Conservation (phyloP, 2,329 filamentous ascomycete genomes). For the Tolypocladium ophioglossoides region DNA sequence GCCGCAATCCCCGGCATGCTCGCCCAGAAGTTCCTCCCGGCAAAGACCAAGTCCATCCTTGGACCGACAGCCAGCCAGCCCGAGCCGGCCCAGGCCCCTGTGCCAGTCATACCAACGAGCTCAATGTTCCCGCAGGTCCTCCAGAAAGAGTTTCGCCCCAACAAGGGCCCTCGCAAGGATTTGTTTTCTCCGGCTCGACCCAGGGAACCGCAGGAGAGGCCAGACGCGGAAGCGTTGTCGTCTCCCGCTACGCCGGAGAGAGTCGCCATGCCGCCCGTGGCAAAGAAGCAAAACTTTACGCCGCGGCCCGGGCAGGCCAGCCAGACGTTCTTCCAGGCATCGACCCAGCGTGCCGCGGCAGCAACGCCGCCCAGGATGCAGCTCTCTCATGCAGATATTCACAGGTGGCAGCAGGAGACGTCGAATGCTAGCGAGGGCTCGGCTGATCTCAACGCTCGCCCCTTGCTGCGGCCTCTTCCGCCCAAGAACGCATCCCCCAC, state of each 20-base stretch:
- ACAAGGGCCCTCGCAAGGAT: conserved; percentile 18
- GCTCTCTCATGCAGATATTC: conserved; percentile 29
- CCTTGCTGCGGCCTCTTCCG: conserved; percentile 36
- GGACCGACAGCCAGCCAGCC: conserved; percentile 8
- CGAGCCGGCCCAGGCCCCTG: conserved; percentile 9
- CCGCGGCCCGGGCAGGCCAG: conserved; percentile 26
- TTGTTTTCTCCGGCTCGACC: conserved; percentile 24
- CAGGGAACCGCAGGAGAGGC: background rate
- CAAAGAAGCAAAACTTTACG: conserved; percentile 39
- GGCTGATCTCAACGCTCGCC: conserved; percentile 18
- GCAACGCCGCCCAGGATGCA: conserved; percentile 30
- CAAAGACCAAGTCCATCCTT: conserved; percentile 10
- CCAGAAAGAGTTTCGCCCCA: conserved; percentile 21
- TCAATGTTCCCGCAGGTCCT: conserved; percentile 28
- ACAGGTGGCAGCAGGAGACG: conserved; percentile 29
- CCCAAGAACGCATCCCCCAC: conserved; percentile 41
- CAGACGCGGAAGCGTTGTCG: background rate
- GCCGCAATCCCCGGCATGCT: conserved; percentile 26
- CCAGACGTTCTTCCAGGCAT: conserved; percentile 27
- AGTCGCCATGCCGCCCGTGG: conserved; percentile 21
- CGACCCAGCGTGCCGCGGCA: conserved; percentile 15
- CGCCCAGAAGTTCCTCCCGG: conserved; percentile 18
- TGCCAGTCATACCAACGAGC: conserved; percentile 19
- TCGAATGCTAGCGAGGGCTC: conserved; percentile 27
- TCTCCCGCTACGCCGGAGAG: conserved; percentile 23